A percentile compares a stretch with the other conserved stretches of the same genome.
Evolutionary conservation across 2,329 filamentous ascomycete genomes (phyloP).

Genomic region (Drechmeria coniospora): DNA sequence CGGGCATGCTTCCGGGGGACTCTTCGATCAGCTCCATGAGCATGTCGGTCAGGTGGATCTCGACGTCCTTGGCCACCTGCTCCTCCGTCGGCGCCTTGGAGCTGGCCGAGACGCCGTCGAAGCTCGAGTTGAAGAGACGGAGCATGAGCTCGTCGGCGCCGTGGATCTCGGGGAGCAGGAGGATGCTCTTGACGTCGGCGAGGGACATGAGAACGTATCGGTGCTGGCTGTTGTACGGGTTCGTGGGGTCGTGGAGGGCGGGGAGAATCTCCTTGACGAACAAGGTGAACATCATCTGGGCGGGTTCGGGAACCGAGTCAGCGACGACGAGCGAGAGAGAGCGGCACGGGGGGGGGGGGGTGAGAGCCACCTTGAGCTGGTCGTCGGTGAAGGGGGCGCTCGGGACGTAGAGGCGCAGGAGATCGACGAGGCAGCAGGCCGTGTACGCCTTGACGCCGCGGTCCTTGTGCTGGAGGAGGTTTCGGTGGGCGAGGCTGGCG

Average conservation of each 20-base stretch:
- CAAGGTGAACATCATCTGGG: slow-evolving; percentile 79
- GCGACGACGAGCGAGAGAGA: slow-evolving; percentile 2
- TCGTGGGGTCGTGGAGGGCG: slow-evolving; percentile 68
- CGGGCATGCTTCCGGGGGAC: slow-evolving; percentile 52
- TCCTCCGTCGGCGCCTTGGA: slow-evolving; percentile 63
- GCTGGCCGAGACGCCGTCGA: slow-evolving; percentile 76
- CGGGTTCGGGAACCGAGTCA: slow-evolving; percentile 1
- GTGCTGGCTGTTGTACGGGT: slow-evolving; percentile 87
- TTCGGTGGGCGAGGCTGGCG: slow-evolving; percentile 67
- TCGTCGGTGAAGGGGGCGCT: slow-evolving; percentile 84
- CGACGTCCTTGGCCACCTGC: slow-evolving; percentile 79
- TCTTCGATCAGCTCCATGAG: slow-evolving; percentile 81
- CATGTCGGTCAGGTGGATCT: slow-evolving; percentile 80
- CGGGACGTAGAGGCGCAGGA: slow-evolving; percentile 82
- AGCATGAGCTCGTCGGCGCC: slow-evolving; percentile 65
- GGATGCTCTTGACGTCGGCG: slow-evolving; percentile 84
- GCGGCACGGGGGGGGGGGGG: background rate
- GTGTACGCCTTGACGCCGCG: slow-evolving; percentile 82
- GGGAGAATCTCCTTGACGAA: slow-evolving; percentile 75
- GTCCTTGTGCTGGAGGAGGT: slow-evolving; percentile 82
- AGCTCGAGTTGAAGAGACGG: slow-evolving; percentile 73
- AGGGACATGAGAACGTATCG: slow-evolving; percentile 81
- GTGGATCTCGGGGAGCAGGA: slow-evolving; percentile 78
- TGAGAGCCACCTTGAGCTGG: slow-evolving; percentile 65
- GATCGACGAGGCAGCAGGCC: slow-evolving; percentile 80